Percentiles rank a stretch among this genome's conserved stretches.
phyloP scores from a whole-genome alignment of 768 basidiomycete species.

The Suillus clintonianus region DNA sequence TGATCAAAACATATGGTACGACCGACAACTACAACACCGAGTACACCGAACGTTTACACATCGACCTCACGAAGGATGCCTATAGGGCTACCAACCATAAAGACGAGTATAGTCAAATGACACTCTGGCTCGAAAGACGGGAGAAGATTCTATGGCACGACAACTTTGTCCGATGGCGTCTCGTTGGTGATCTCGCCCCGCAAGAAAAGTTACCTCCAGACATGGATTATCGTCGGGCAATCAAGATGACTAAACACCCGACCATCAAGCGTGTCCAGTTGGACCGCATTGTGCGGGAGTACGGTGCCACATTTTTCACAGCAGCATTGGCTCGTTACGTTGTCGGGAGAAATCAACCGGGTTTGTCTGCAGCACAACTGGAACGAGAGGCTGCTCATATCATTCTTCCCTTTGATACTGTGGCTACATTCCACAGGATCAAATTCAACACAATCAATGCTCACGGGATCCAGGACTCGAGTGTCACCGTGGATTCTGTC shows the following conservation, averaged over 20 bases:
- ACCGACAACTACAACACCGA: conserved; percentile 44
- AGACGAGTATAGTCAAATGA: conserved; percentile 41
- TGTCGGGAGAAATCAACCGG: neutral
- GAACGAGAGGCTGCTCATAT: neutral
- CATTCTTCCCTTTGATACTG: neutral
- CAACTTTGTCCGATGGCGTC: conserved; percentile 26
- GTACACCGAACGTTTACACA: conserved; percentile 29
- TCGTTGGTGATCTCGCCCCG: neutral
- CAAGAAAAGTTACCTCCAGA: conserved; percentile 4
- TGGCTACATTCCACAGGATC: neutral
- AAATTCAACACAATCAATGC: neutral
- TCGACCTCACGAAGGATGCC: conserved; percentile 24
- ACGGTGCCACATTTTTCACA: conserved; percentile 20
- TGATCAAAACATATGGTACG: conserved; percentile 38
- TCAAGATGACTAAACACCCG: conserved; percentile 30
- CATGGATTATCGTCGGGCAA: conserved; percentile 8
- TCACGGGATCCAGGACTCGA: neutral
- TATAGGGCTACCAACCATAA: conserved; percentile 33
- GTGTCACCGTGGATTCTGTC: neutral
- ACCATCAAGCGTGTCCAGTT: conserved; percentile 24
- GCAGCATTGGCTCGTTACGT: neutral
- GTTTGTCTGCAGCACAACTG: neutral
- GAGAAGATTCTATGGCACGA: conserved; percentile 32
- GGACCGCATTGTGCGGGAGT: conserved; percentile 14
- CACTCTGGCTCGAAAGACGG: conserved; percentile 33